Base-by-base conservation (phyloP, 2,329 filamentous ascomycete genomes). In the Pezicula rhizophila region DNA sequence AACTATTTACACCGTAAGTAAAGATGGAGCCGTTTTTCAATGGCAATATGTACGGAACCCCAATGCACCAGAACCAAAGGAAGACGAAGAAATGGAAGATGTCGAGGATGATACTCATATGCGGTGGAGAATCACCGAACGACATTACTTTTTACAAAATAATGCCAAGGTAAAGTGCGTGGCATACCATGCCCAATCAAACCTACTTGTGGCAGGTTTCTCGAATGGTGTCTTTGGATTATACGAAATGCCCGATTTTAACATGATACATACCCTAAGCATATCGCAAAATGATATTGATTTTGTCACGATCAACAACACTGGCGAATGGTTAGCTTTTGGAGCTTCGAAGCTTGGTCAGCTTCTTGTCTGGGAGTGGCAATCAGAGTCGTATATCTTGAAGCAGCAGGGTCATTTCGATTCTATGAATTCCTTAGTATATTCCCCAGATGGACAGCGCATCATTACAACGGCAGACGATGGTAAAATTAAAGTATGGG, bases 361-460 rank as follows among this genome's bases (percentile, higher is more conserved):
- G 65, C 75, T 99, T n/a, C 73, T 99, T 4, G 93, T 99, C 4
- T 99, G 93, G 93, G 93, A 99, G 67, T 99, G 95, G 91, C 92
- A 97, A 65, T 99, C 93, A 0, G 95, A 99, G 68, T 97, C 92
- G 5, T 99, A 99, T 67, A 95, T 99, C 50, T 74, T 99, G 42
- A 99, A 99, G 70, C 93, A 99, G 64, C 93, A 97, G 68, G 93
- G 92, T 0, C 93, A 99, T 68, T 91, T 96, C 56, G 93, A 99
- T 66, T 87, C 89, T 2, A 91, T 97, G 80, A 97, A 97, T 67
- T 80, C 90, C 0, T 75, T 99, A 4, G 85, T 87, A 8, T 99
- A 97, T 68, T 92, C 93, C 5, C 91, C 93, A 0, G 92, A 96
- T 61, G 92, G 93, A 4, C 89, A 95, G 62, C 84, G 87, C 35